Percentiles rank a stretch among this genome's conserved stretches.
Conservation (phyloP, 179 eudicot species). For the Heliamphora pulchella region DNA sequence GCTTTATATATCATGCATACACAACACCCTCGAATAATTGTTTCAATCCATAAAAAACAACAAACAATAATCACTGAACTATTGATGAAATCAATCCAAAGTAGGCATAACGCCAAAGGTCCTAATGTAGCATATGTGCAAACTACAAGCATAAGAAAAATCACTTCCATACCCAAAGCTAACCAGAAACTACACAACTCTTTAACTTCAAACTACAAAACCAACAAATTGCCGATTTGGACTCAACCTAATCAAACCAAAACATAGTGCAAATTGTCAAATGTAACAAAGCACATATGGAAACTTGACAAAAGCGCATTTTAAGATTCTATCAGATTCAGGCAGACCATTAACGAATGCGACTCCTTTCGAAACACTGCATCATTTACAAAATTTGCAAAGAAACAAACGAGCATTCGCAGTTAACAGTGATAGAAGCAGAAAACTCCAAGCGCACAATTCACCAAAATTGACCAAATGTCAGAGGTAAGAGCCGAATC, state of each 20-base stretch:
- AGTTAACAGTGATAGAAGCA: neutral
- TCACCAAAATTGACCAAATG: neutral
- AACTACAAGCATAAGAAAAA: neutral
- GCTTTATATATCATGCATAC: neutral
- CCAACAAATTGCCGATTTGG: neutral
- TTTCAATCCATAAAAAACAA: neutral
- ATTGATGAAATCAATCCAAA: slow-evolving; percentile 3
- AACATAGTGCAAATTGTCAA: neutral
- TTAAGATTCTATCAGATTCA: neutral
- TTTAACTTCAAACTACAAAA: neutral
- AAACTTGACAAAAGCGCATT: neutral
- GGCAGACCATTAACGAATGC: neutral
- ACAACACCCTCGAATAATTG: neutral
- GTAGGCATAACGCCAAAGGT: neutral
- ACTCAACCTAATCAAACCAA: neutral
- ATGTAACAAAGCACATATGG: neutral
- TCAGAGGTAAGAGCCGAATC: neutral
- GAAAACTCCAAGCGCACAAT: neutral
- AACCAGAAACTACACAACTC: neutral
- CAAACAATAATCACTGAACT: neutral
- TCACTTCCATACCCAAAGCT: neutral
- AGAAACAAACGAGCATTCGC: neutral
- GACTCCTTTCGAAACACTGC: neutral
- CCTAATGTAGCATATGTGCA: neutral
- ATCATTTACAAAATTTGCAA: slow-evolving; percentile 1